Conservation (phyloP, 2,329 filamentous ascomycete species). For the Conoideocrella luteorostrata region DNA sequence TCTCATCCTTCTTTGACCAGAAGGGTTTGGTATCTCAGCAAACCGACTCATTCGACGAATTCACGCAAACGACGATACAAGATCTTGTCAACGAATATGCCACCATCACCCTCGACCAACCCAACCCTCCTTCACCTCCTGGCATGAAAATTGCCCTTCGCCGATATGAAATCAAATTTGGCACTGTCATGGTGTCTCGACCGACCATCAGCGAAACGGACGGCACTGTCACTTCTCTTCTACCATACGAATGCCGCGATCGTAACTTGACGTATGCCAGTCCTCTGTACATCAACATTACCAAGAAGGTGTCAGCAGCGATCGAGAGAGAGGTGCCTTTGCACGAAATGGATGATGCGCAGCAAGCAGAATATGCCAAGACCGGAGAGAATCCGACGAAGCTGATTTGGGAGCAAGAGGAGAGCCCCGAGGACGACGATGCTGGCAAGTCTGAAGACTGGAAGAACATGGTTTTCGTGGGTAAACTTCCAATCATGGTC, state of each 20-base stretch:
- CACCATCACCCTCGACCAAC: constrained; percentile 87
- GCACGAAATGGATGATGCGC: constrained; percentile 62
- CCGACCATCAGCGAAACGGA: constrained; percentile 92
- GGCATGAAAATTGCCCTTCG: constrained; percentile 79
- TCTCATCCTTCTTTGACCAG: constrained; percentile 91
- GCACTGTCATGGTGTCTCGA: constrained; percentile 78
- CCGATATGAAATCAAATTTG: constrained; percentile 93
- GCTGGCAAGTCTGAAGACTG: constrained; percentile 48
- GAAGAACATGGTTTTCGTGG: constrained; percentile 77
- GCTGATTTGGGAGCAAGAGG: constrained; percentile 56
- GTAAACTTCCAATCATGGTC: constrained; percentile 95
- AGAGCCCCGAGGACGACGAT: constrained; percentile 43
- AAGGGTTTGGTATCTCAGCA: constrained; percentile 97
- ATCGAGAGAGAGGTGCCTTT: constrained; percentile 64
- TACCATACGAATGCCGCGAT: constrained; percentile 90
- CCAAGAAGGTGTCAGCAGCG: constrained; percentile 76
- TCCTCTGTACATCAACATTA: constrained; percentile 84
- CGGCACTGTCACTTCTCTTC: constrained; percentile 75
- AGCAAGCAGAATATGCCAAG: constrained; percentile 46
- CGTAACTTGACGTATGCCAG: constrained; percentile 94
- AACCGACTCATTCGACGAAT: constrained; percentile 97
- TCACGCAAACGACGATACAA: constrained; percentile 88
- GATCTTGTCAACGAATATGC: constrained; percentile 91
- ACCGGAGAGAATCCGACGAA: constrained; percentile 54
- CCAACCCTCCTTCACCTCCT: constrained; percentile 68